These are phyloP conservation scores for Daucus carota DNA, from an alignment of 129 eudicot genomes.

Conservation along the genomic window DH1_v3.0 NC_030382.2:45941001-45941500, in stretches of 20 bases:
- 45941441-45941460: not conserved
- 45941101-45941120: conserved; percentile 22
- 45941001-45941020: conserved; percentile 48
- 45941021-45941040: conserved; percentile 69
- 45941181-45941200: conserved; percentile 29
- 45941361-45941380: conserved; percentile 32
- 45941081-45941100: conserved; percentile 80
- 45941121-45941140: conserved; percentile 13
- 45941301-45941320: not conserved
- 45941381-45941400: not conserved
- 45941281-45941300: not conserved
- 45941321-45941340: conserved; percentile 25
- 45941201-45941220: not conserved
- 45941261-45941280: not conserved
- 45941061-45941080: conserved; percentile 50
- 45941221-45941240: not conserved
- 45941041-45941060: conserved; percentile 66
- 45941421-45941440: not conserved
- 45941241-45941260: not conserved
- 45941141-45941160: conserved; percentile 11
- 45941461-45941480: not conserved
- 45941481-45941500: not conserved
- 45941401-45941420: not conserved
- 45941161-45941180: conserved; percentile 20
- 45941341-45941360: conserved; percentile 23